Evolutionary conservation across 225 moss, liverwort and hornwort genomes (phyloP), one percentile per base, ranked within the genome.

Genomic region (Sphagnum tenellum): DNA sequence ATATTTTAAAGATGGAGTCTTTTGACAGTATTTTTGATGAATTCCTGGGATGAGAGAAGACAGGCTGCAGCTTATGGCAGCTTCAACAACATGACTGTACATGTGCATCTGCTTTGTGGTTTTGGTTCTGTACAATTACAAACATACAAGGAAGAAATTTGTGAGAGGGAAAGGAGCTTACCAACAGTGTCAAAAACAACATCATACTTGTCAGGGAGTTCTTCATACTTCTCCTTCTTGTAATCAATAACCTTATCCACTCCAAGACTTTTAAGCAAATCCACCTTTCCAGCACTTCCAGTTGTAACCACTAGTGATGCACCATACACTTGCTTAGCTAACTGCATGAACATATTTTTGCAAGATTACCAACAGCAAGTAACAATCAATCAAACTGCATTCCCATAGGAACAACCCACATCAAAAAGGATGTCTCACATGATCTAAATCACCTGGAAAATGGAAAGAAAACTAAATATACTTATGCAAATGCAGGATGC

Each of bases 221-320:
- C 83, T 75, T 80, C 79, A 59, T 73, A 86, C 2, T 86, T 77
- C 62, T 83, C 73, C 2, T 70, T 80, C 71, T 77, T 80, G 47
- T 86, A 86, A 70, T 86, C 83, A 56, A 86, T 76, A 12, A 82
- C 79, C 65, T 69, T 75, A 73, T 86, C 86, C 62, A 82, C 86
- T 49, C 86, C 86, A 29, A 86, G 80, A 64, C 76, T 73, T 71
- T 78, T 83, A 55, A 86, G 73, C 10, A 83, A 77, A 6, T 86
- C 80, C 59, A 83, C 2, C 72, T 86, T 86, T 65, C 71, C 77
- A 14, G 80, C 80, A 65, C 82, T 86, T 44, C 77, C 50, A 45
- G 82, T 86, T 57, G 86, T 80, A 48, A 77, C 66, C 62, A 86
- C 86, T 59, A 70, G 67, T 14, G 82, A 83, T 70, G 86, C 86